Conservation (phyloP, 2,329 filamentous ascomycete genomes). For the Sclerotinia glacialis region DNA sequence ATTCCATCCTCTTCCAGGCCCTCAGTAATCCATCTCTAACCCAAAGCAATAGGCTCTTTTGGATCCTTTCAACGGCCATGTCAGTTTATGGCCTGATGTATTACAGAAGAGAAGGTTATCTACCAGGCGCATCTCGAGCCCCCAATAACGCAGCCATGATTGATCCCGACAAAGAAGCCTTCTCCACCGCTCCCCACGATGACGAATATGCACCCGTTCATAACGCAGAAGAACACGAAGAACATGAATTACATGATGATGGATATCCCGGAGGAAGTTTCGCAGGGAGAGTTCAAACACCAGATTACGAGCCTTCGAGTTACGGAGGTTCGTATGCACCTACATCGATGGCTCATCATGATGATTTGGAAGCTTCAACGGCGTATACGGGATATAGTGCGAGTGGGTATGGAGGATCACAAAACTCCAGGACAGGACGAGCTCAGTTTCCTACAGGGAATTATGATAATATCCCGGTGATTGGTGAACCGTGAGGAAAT, state of each 20-base stretch:
- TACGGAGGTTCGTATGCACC: slow-evolving; percentile 32
- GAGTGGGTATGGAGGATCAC: slow-evolving; percentile 28
- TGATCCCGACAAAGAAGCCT: slow-evolving; percentile 67
- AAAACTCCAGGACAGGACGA: slow-evolving; percentile 25
- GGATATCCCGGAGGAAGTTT: slow-evolving; percentile 20
- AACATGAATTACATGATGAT: slow-evolving; percentile 30
- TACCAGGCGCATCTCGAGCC: slow-evolving; percentile 49
- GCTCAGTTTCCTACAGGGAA: slow-evolving; percentile 55
- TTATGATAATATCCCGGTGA: slow-evolving; percentile 46
- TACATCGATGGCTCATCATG: slow-evolving; percentile 41
- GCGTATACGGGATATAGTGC: slow-evolving; percentile 48
- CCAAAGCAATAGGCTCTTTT: slow-evolving; percentile 50
- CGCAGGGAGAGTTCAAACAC: neutral
- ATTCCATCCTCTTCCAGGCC: neutral
- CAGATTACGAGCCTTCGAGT: slow-evolving; percentile 24
- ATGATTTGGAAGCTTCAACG: slow-evolving; percentile 35
- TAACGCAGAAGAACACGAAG: slow-evolving; percentile 42
- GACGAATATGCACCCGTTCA: slow-evolving; percentile 64
- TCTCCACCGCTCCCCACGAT: slow-evolving; percentile 64
- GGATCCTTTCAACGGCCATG: slow-evolving; percentile 51
- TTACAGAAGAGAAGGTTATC: slow-evolving; percentile 58
- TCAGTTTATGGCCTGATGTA: slow-evolving; percentile 60
- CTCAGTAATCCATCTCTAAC: slow-evolving; percentile 19
- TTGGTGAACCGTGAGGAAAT: slow-evolving; percentile 12
- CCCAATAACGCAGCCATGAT: slow-evolving; percentile 47